A percentile compares a stretch with the other conserved stretches of the same genome.
Evolutionary conservation across 2,329 filamentous ascomycete species (phyloP).

Genomic region (Coleophoma crateriformis): DNA sequence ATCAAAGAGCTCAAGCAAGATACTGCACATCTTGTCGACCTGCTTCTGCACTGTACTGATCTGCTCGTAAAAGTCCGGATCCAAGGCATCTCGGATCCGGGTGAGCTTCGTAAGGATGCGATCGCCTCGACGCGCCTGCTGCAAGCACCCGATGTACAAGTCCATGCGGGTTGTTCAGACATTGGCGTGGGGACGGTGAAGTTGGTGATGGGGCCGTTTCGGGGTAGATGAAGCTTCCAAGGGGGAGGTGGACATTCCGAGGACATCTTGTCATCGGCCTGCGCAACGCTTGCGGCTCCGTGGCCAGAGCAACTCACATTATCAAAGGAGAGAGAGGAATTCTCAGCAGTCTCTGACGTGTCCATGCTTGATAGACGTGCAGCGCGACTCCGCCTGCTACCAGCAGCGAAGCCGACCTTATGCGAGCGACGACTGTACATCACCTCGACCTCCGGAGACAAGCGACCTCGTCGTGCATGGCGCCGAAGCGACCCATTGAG

Average conservation of each 20-base stretch:
- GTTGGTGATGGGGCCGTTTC: background rate
- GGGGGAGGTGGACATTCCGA: background rate
- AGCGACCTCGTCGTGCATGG: constrained; percentile 14
- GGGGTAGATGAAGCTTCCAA: background rate
- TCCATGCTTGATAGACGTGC: constrained; percentile 10
- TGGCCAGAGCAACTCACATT: background rate
- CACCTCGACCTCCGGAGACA: constrained; percentile 11
- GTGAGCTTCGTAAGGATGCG: constrained; percentile 41
- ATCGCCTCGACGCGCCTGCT: constrained; percentile 48
- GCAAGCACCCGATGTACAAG: constrained; percentile 39
- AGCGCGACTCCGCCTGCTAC: background rate
- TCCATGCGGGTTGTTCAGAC: constrained; percentile 22
- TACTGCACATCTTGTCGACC: constrained; percentile 29
- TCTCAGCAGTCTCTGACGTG: constrained; percentile 23
- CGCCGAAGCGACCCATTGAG: constrained; percentile 13
- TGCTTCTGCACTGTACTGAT: constrained; percentile 37
- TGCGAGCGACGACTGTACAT: constrained; percentile 18
- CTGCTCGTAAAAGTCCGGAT: constrained; percentile 36
- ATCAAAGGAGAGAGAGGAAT: background rate
- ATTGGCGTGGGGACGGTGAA: constrained; percentile 9
- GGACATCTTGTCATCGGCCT: background rate
- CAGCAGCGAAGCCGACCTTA: constrained; percentile 4
- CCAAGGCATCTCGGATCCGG: constrained; percentile 40
- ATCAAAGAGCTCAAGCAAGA: constrained; percentile 50
- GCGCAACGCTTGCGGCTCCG: constrained; percentile 14